Evolutionary conservation across 2,329 filamentous ascomycete species (phyloP).

Genomic region (Microdochium trichocladiopsis): DNA sequence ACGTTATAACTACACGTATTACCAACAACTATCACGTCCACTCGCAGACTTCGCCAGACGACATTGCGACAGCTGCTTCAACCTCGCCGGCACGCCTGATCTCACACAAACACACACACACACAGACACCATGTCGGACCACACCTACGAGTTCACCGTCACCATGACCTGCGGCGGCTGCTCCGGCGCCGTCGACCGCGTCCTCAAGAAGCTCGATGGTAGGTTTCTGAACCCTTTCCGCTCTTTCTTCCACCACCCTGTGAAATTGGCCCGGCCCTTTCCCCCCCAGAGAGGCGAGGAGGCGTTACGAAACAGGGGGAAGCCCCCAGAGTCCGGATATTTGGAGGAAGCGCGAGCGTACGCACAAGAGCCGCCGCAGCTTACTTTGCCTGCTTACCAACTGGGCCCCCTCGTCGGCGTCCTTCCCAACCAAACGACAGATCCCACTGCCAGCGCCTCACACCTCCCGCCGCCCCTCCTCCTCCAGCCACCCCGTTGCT

Average conservation of each 20-base stretch:
- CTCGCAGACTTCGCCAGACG: background rate
- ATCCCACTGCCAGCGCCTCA: no score
- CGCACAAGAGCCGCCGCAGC: no score
- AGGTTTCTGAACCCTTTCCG: slow-evolving; percentile 19
- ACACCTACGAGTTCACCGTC: slow-evolving; percentile 92
- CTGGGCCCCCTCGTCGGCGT: no score
- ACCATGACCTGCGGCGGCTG: slow-evolving; percentile 94
- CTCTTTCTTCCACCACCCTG: background rate
- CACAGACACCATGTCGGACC: slow-evolving; percentile 56
- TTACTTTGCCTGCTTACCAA: no score
- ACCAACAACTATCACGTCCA: background rate
- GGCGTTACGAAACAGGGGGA: no score
- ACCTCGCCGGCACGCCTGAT: background rate
- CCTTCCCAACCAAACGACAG: no score
- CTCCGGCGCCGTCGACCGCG: slow-evolving; percentile 86
- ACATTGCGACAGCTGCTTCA: no score
- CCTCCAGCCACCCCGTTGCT: slow-evolving; percentile 2
- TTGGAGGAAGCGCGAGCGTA: no score
- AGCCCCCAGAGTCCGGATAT: no score
- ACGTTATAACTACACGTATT: background rate
- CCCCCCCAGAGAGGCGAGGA: no score
- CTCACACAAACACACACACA: slow-evolving; percentile 1
- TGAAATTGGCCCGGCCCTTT: no score
- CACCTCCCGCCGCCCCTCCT: no score
- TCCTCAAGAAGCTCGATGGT: slow-evolving; percentile 91